Evolutionary conservation across 1,284 basidiomycete genomes (phyloP), one percentile per base, ranked within the genome.

Genomic region (Malassezia obtusa): DNA sequence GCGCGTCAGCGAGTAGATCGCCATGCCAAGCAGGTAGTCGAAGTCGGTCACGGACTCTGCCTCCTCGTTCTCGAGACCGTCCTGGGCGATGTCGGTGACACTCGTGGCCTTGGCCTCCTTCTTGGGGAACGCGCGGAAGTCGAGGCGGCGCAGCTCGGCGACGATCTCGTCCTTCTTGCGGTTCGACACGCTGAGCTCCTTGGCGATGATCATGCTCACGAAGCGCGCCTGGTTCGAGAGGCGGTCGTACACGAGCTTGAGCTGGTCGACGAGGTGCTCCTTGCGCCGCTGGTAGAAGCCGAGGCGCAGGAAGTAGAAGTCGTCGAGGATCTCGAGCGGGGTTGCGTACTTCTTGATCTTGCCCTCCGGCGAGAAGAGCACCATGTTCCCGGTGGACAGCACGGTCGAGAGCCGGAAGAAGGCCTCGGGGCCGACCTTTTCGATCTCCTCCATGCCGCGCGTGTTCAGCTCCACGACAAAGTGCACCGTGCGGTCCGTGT

Each of bases 211-310:
- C 90, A 95, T 91, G 73, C 89, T 81, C 41, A 99, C 84, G 77
- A 99, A 99, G 25, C 91, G 86, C 15, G 90, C 92, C 76, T 98
- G 94, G 74, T 98, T 98, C 52, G 84, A 85, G 10, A 96, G 78
- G 59, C 82, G 84, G 69, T 96, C 90, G 62, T 89, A 85, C 53
- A 83, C 82, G 44, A 77, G 78, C 71, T 89, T 87, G 30, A 99
- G 79, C 68, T 94, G 86, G 61, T 84, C 82, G 11, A 89, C 87
- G 47, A 94, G 79, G 75, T 82, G 80, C 74, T 73, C 70, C 51
- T 99, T 99, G 75, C 75, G 95, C 89, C 77, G 90, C 88, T 71
- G 68, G 57, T 73, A 99, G 76, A 82, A 91, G 49, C 86, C 84
- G 57, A 98, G 77, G 19, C 94, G 84, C 60, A 85, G 78, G 38